These are phyloP conservation scores for Cercophora scortea DNA, from an alignment of 495 filamentous ascomycete genomes.

Conservation along the genomic window DNA sequence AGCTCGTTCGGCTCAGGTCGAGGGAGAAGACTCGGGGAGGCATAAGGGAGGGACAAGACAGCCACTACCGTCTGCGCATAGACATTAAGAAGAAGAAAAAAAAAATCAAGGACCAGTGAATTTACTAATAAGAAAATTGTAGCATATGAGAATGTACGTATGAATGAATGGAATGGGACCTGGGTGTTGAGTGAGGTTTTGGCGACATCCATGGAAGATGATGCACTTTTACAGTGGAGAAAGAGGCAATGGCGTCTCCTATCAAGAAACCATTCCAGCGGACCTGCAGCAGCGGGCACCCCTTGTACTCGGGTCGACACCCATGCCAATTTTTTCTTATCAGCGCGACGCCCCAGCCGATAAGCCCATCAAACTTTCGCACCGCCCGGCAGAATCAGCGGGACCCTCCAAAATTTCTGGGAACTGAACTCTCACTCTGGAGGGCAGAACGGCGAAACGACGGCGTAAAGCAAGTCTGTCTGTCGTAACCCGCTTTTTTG, in stretches of 20 bases:
- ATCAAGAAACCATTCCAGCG: too few relatives aligned
- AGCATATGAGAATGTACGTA: too few relatives aligned
- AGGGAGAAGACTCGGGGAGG: conserved; percentile 20
- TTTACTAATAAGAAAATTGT: neutral
- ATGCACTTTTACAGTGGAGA: neutral
- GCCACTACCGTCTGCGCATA: neutral
- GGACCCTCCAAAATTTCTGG: conserved; percentile 25
- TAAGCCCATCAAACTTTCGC: conserved; percentile 3
- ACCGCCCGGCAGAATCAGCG: conserved; percentile 25
- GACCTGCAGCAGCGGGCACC: too few relatives aligned
- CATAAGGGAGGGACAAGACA: conserved; percentile 10
- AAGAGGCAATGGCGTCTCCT: neutral
- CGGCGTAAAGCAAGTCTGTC: too few relatives aligned
- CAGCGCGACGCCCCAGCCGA: conserved; percentile 9
- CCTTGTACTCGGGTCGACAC: too few relatives aligned
- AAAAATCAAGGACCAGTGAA: neutral
- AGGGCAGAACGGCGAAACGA: too few relatives aligned
- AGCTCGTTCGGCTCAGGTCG: conserved; percentile 20
- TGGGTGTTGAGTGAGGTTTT: neutral
- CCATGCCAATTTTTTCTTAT: conserved; percentile 28
- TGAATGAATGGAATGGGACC: neutral
- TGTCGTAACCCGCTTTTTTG: too few relatives aligned
- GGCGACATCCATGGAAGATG: neutral
- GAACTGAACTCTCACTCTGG: too few relatives aligned
- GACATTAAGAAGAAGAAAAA: neutral